Evolutionary conservation across 768 basidiomycete species (phyloP), one percentile per base, ranked within the genome.

Genomic region (Lenzites betulinus): DNA sequence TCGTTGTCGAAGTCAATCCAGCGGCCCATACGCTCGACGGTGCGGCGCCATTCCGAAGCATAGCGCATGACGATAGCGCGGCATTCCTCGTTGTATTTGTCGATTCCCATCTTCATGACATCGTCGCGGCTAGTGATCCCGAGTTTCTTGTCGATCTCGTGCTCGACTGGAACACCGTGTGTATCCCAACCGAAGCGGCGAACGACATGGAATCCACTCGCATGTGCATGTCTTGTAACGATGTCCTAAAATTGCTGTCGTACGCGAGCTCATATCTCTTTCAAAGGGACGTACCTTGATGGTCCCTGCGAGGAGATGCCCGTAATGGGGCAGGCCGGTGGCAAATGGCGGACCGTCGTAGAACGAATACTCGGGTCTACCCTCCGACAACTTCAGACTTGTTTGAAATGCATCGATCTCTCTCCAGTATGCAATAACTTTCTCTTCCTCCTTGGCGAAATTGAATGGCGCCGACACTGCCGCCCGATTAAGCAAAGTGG

Each of bases 1-100:
- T 98, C 97, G 67, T 98, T 92, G 75, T 99, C 97, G 68, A 99
- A 99, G 76, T 99, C 97, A 77, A 99, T 98, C 97, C 97, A 99
- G 64, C 97, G 87, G 35, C 96, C 97, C 90, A 98, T 95, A 64
- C 97, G 87, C 75, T 97, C 95, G 54, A 99, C 96, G 4, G 95
- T 98, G 36, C 78, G 71, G 50, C 95, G 87, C 97, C 97, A 99
- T 71, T 98, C 95, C 7, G 85, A 82, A 2, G 95, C 82, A 73
- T 98, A 98, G 51, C 94, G 84, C 95, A 99, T 98, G 68, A 98
- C 96, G 72, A 98, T 98, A 61, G 86, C 85, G 35, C 96, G 86
- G 71, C 97, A 99, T 73, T 98, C 95, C 6, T 85, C 93, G 74
- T 99, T 99, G 82, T 99, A 99, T 68, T 90, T 91, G 77, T 90